A percentile compares a stretch with the other conserved stretches of the same genome.
phyloP scores from a whole-genome alignment of 345 rosid species.

The Hypericum perforatum region DNA sequence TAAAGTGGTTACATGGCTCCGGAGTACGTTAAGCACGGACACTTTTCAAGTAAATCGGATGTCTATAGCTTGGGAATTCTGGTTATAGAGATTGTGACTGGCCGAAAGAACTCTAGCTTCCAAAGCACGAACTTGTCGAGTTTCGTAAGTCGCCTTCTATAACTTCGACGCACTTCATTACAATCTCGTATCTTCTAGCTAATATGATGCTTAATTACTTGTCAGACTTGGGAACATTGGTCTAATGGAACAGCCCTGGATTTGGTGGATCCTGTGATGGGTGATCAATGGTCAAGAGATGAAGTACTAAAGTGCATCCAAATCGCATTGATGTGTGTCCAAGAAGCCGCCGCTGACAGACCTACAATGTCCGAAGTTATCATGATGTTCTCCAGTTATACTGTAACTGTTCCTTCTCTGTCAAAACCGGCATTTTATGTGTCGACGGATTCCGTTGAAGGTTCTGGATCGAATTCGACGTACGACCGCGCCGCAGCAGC shows the following conservation, averaged over 20 bases:
- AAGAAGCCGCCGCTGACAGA: conserved; percentile 5
- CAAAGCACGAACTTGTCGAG: background rate
- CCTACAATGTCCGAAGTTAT: conserved; percentile 9
- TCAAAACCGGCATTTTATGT: conserved; percentile 5
- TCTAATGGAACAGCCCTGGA: conserved; percentile 1
- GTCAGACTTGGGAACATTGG: conserved; percentile 1
- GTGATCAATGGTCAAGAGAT: background rate
- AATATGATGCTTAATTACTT: background rate
- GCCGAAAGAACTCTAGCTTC: conserved; percentile 1
- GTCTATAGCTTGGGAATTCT: conserved; percentile 6
- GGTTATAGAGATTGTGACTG: conserved; percentile 1
- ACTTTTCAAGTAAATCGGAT: conserved; percentile 1
- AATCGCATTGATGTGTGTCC: conserved; percentile 1
- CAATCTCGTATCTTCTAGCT: background rate
- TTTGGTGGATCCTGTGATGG: background rate
- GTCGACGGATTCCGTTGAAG: background rate
- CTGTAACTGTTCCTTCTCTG: conserved; percentile 5
- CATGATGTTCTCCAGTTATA: conserved; percentile 6
- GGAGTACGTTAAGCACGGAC: background rate
- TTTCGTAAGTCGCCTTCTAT: background rate
- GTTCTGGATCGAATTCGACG: no score
- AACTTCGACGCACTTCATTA: background rate
- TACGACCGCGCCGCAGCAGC: no score
- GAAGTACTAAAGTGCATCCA: conserved; percentile 1
- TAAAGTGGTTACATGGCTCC: conserved; percentile 3